Evolutionary conservation across 306 rosid species (phyloP).

Genomic region (Quercus engelmannii): DNA sequence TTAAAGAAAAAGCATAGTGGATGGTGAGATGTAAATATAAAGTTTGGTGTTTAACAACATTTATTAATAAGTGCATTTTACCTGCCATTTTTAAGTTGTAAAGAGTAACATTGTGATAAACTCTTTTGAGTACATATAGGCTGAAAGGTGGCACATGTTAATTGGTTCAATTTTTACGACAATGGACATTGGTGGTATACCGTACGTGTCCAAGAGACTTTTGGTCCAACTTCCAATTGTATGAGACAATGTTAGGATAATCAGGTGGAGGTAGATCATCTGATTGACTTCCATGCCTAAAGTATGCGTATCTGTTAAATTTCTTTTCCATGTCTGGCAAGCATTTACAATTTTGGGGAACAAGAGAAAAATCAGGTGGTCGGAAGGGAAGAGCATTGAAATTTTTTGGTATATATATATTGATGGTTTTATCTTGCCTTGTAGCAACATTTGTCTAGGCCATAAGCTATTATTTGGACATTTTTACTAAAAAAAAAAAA

Average conservation of each 20-base stretch:
- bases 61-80: slow-evolving; percentile 4
- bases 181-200: not conserved
- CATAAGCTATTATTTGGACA: too few species aligned
- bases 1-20: slow-evolving; percentile 15
- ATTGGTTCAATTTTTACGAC: not conserved
- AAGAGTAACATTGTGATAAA: not conserved
- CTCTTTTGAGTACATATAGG: not conserved
- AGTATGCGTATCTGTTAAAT: not conserved
- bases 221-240: slow-evolving; percentile 4
- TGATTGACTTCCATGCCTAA: slow-evolving; percentile 7
- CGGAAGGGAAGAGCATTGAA: not conserved
- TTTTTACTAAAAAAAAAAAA: too few species aligned
- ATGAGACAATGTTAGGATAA: not conserved
- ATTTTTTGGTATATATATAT: not conserved
- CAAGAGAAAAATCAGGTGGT: not conserved
- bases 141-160: not conserved
- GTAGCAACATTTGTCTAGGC: too few species aligned
- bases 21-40: slow-evolving; percentile 29
- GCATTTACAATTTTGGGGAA: slow-evolving; percentile 1
- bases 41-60: slow-evolving; percentile 17
- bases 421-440: too few species aligned
- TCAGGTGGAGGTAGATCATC: slow-evolving; percentile 16
- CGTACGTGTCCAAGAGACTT: not conserved
- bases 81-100: slow-evolving; percentile 8
- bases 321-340: slow-evolving; percentile 8